Percentiles rank a stretch among this genome's conserved stretches.
These are phyloP conservation scores for Desmodesmus armatus DNA, from an alignment of 139 green algal species.

Conservation along the genomic window DNA sequence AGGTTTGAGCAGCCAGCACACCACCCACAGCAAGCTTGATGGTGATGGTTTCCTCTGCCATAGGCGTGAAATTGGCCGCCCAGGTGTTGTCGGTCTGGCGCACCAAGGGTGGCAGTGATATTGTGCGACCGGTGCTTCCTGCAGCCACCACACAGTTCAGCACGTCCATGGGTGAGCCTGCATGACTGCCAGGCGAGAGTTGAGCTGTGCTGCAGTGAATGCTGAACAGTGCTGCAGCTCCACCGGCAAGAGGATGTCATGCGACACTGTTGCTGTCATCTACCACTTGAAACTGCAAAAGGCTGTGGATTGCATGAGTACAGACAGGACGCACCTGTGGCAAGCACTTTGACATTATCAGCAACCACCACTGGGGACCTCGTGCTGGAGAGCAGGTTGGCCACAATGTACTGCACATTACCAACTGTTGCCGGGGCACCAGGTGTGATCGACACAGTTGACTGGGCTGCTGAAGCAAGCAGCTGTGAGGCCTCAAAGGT, in stretches of 20 bases:
- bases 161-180: not conserved
- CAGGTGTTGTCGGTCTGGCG: slow-evolving; percentile 11
- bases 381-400: not conserved
- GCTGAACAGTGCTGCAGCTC: no score
- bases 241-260: no score
- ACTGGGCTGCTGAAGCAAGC: not conserved
- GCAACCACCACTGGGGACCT: not conserved
- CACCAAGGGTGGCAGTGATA: not conserved
- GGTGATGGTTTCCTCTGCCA: not conserved
- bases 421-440: not conserved
- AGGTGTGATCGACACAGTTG: not conserved
- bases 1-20: not conserved
- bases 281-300: no score
- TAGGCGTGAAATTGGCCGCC: not conserved
- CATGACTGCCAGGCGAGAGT: not conserved
- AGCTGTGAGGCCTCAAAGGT: not conserved
- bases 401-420: not conserved
- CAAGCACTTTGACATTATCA: not conserved
- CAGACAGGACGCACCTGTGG: not conserved
- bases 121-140: slow-evolving; percentile 6
- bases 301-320: no score
- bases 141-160: not conserved
- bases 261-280: no score
- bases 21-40: not conserved
- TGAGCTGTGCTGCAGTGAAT: not conserved